Evolutionary conservation across 768 basidiomycete species (phyloP).

Genomic region (Rhodotorula taiwanensis): DNA sequence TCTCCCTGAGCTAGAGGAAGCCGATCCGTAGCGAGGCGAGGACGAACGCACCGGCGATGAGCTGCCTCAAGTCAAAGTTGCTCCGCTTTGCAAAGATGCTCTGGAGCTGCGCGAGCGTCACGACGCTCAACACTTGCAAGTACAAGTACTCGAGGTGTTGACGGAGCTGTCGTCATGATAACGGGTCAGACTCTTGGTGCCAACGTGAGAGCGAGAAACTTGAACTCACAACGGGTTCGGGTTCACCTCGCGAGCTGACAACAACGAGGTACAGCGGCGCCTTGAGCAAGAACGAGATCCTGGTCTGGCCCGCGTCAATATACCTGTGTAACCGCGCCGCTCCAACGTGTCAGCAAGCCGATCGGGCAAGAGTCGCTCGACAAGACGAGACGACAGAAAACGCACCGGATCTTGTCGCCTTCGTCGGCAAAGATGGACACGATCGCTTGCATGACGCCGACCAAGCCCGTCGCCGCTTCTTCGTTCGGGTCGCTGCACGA

Average conservation of each 20-base stretch:
- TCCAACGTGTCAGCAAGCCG: too few relatives aligned
- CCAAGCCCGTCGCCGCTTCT: slow-evolving; percentile 65
- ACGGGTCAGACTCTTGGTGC: too few relatives aligned
- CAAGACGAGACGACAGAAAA: background rate
- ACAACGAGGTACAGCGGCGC: slow-evolving; percentile 87
- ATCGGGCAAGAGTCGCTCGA: slow-evolving; percentile 33
- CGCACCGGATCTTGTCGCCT: slow-evolving; percentile 58
- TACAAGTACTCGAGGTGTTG: slow-evolving; percentile 92
- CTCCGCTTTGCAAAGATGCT: slow-evolving; percentile 79
- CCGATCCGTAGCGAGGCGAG: too few relatives aligned
- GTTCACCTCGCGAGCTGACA: slow-evolving; percentile 78
- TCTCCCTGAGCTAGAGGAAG: too few relatives aligned
- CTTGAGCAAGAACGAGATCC: slow-evolving; percentile 79
- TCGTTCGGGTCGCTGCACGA: slow-evolving; percentile 39
- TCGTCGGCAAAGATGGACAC: slow-evolving; percentile 94
- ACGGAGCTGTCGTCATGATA: slow-evolving; percentile 71
- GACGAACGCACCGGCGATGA: slow-evolving; percentile 44
- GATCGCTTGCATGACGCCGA: slow-evolving; percentile 90
- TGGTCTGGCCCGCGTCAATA: slow-evolving; percentile 71
- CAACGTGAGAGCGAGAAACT: background rate
- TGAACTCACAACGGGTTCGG: slow-evolving; percentile 80
- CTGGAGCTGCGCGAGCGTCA: slow-evolving; percentile 74
- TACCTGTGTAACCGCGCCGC: too few relatives aligned
- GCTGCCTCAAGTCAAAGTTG: slow-evolving; percentile 70
- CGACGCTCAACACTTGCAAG: slow-evolving; percentile 82